Conservation (phyloP, 495 filamentous ascomycete genomes). For the Immersiella caudata region DNA sequence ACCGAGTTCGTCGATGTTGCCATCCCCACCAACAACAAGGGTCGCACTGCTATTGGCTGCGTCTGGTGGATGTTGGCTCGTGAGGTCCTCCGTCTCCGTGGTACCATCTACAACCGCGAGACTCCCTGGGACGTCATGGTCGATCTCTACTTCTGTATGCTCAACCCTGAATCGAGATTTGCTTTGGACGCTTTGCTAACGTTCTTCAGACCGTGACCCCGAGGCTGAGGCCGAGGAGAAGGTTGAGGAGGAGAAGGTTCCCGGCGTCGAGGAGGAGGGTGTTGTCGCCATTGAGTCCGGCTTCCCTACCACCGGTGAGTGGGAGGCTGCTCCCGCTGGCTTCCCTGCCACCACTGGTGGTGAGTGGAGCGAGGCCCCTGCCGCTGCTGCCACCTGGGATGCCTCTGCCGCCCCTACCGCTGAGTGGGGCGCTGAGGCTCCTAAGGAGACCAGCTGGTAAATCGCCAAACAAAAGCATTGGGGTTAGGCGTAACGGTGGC, state of each 20-base stretch:
- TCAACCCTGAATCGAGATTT: neutral
- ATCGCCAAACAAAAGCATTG: constrained; percentile 28
- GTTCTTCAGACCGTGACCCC: constrained; percentile 80
- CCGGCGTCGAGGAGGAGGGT: constrained; percentile 83
- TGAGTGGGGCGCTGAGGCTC: constrained; percentile 70
- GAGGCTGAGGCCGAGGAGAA: constrained; percentile 98
- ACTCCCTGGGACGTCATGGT: constrained; percentile 98
- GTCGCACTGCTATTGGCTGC: constrained; percentile 95
- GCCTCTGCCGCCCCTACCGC: constrained; percentile 52
- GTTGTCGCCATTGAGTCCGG: constrained; percentile 71
- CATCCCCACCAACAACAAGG: constrained; percentile 99
- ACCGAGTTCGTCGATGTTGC: constrained; percentile 99
- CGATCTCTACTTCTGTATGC: constrained; percentile 95
- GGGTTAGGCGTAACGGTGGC: constrained; percentile 37
- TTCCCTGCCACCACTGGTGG: constrained; percentile 63
- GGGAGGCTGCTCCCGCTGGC: constrained; percentile 69
- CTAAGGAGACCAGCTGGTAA: constrained; percentile 68
- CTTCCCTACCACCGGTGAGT: constrained; percentile 68
- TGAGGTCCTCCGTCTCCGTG: constrained; percentile 97
- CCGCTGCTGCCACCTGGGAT: constrained; percentile 69
- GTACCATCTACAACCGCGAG: constrained; percentile 91
- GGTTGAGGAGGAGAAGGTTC: constrained; percentile 68
- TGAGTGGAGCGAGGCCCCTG: constrained; percentile 53
- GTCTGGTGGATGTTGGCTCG: constrained; percentile 99
- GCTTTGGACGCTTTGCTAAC: constrained; percentile 26